Percentiles rank a stretch among this genome's conserved stretches.
Conservation (phyloP, 2,329 filamentous ascomycete species). For the Penicillium griseofulvum region DNA sequence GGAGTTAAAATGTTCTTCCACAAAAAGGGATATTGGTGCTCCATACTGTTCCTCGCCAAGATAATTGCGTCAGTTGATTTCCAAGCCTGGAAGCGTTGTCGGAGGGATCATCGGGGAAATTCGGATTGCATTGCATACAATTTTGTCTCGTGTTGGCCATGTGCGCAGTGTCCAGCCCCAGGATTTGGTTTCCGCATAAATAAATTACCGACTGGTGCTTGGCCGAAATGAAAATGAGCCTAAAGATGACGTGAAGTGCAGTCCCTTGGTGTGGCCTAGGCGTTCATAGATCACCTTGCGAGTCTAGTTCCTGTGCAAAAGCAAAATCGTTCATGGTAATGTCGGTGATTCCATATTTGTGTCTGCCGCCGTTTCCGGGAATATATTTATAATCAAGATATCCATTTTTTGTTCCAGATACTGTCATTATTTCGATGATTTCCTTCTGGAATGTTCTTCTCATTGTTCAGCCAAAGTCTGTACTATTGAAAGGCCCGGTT, state of each 20-base stretch:
- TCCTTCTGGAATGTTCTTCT: too few relatives aligned
- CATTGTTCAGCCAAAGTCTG: not conserved
- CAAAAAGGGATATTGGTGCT: not conserved
- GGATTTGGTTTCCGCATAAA: not conserved
- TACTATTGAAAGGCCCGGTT: not conserved
- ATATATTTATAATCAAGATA: not conserved
- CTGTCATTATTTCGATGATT: not conserved
- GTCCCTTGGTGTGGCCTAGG: not conserved
- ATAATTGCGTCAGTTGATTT: not conserved
- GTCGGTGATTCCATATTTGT: too few relatives aligned
- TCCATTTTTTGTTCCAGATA: not conserved
- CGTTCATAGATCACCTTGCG: not conserved
- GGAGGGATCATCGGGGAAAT: not conserved
- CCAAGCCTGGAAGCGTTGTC: not conserved
- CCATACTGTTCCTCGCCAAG: not conserved
- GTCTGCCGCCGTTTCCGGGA: not conserved
- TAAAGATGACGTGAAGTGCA: not conserved
- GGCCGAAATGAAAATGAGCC: not conserved
- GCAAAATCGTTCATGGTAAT: not conserved
- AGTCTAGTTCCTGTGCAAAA: not conserved
- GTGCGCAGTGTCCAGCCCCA: not conserved
- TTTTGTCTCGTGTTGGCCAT: not conserved
- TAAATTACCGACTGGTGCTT: not conserved
- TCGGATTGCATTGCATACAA: not conserved
- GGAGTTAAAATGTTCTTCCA: too few relatives aligned